These are phyloP conservation scores for Aspergillus luchuensis DNA, from an alignment of 2,329 filamentous ascomycete genomes.

Conservation along the genomic window DNA sequence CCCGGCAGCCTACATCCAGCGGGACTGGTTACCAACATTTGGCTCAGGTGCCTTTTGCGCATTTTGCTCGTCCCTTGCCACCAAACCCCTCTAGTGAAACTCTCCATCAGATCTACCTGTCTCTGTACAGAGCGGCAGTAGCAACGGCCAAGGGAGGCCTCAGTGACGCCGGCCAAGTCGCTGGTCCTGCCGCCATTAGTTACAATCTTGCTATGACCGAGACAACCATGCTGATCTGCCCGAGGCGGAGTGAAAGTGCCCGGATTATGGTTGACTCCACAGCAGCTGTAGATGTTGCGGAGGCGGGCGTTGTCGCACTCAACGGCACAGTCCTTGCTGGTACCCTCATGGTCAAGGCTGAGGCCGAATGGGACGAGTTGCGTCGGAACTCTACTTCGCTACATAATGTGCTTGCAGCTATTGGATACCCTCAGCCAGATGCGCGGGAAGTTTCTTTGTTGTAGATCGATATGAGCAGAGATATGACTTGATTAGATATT, in stretches of 20 bases:
- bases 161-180: conserved; percentile 19
- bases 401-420: conserved; percentile 44
- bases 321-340: conserved; percentile 61
- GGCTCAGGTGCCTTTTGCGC: conserved; percentile 51
- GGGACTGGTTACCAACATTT: conserved; percentile 29
- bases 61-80: conserved; percentile 50
- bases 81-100: conserved; percentile 41
- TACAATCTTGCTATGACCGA: conserved; percentile 63
- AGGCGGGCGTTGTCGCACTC: conserved; percentile 49
- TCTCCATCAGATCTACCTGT: conserved; percentile 42
- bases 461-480: conserved; percentile 5
- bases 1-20: conserved; percentile 15
- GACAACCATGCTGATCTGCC: conserved; percentile 56
- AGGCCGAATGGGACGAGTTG: conserved; percentile 56
- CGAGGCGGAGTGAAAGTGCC: conserved; percentile 50
- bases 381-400: conserved; percentile 45
- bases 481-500: neutral
- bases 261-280: conserved; percentile 43
- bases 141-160: conserved; percentile 28
- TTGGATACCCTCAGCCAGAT: conserved; percentile 43
- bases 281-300: conserved; percentile 31
- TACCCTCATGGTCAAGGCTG: conserved; percentile 61
- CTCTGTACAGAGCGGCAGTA: conserved; percentile 46
- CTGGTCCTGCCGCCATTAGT: conserved; percentile 52
- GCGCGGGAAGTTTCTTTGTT: conserved; percentile 20